These are phyloP conservation scores for Ganoderma lucidum DNA, from an alignment of 1,284 basidiomycete species.

Conservation along the genomic window DNA sequence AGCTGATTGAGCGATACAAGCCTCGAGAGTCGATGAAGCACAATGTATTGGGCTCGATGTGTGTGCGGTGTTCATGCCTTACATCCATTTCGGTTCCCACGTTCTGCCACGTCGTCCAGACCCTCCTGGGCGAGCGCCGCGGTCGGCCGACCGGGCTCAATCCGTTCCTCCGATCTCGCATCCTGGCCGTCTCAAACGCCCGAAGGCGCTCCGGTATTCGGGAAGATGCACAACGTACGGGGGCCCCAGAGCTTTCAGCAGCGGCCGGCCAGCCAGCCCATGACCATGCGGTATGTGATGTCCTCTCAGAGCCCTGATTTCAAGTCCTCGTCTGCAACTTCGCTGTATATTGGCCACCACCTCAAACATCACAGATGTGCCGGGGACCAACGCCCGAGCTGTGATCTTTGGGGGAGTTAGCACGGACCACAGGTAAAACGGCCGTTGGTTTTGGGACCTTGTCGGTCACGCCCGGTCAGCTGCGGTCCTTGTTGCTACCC, in stretches of 20 bases:
- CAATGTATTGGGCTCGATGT: not conserved
- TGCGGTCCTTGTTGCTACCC: slow-evolving; percentile 6
- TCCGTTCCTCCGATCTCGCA: no score
- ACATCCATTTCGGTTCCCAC: not conserved
- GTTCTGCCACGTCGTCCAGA: no score
- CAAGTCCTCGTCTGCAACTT: not conserved
- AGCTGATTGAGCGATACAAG: not conserved
- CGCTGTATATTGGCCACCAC: not conserved
- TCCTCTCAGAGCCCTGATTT: not conserved
- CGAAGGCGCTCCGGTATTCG: no score
- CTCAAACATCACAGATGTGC: not conserved
- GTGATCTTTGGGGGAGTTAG: not conserved
- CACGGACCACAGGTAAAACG: not conserved
- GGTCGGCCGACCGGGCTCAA: no score
- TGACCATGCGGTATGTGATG: not conserved
- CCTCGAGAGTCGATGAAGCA: not conserved
- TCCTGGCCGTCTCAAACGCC: no score
- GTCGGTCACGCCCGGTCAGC: slow-evolving; percentile 2
- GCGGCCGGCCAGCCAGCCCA: no score
- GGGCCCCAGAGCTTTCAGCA: no score
- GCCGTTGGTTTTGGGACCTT: not conserved
- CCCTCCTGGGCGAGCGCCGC: no score
- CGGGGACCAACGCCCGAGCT: not conserved
- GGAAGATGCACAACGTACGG: no score
- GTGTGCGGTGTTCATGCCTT: not conserved